Percentiles rank a stretch among this genome's conserved stretches.
These are phyloP conservation scores for Osmanthus fragrans DNA, from an alignment of 257 asterid genomes.

Conservation along the genomic window DNA sequence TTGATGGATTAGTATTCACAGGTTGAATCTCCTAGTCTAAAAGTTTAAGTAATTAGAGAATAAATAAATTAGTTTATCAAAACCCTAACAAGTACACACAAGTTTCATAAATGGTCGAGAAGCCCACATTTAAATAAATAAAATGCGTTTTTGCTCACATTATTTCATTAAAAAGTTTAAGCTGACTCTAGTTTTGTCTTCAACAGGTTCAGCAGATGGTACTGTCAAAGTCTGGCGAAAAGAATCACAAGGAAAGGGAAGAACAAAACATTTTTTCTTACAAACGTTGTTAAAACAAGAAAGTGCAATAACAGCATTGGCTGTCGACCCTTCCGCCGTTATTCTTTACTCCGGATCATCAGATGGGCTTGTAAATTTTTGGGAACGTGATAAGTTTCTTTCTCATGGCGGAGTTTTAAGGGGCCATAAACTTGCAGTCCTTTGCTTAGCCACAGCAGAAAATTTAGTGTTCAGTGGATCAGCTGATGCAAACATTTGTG, in stretches of 20 bases:
- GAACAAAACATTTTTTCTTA: constrained; percentile 31
- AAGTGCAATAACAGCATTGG: constrained; percentile 46
- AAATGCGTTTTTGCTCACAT: too few species aligned
- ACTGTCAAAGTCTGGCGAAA: constrained; percentile 49
- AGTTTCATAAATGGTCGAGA: too few species aligned
- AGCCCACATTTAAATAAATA: too few species aligned
- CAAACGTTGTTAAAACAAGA: constrained; percentile 46
- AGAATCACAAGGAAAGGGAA: constrained; percentile 33
- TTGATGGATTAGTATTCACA: constrained; percentile 44
- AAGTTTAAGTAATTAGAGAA: too few species aligned
- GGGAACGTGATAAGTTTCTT: constrained; percentile 41
- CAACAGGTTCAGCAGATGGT: constrained; percentile 62
- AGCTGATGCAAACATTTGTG: constrained; percentile 50
- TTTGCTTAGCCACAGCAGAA: constrained; percentile 47
- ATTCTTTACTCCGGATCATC: constrained; percentile 52
- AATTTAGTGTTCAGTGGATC: constrained; percentile 50
- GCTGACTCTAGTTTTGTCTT: background rate
- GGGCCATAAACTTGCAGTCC: constrained; percentile 56
- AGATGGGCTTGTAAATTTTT: constrained; percentile 53
- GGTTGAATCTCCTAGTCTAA: constrained; percentile 21
- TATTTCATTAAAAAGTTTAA: background rate
- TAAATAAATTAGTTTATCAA: too few species aligned
- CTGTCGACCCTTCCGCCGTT: constrained; percentile 26
- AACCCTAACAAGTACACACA: too few species aligned
- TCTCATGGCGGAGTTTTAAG: constrained; percentile 47